Percentiles rank a stretch among this genome's conserved stretches.
Conservation (phyloP, 805 yeast species). For the Diddensiella transvaalensis region DNA sequence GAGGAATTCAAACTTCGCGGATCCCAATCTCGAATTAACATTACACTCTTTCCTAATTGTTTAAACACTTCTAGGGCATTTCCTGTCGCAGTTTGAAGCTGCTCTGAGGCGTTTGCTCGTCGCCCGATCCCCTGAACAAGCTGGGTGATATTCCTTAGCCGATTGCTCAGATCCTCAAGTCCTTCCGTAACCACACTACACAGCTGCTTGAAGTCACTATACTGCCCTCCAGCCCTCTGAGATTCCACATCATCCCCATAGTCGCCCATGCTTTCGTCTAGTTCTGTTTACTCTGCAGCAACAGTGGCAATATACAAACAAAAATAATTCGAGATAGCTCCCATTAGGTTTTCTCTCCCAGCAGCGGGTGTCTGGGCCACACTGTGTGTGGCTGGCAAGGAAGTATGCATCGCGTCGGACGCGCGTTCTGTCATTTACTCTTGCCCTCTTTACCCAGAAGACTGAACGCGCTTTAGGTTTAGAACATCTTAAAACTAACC, state of each 20-base stretch:
- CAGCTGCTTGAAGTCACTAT: constrained; percentile 14
- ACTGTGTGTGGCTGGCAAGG: too few relatives aligned
- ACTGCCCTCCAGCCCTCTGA: background rate
- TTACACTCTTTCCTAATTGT: constrained; percentile 16
- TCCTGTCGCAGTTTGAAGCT: constrained; percentile 16
- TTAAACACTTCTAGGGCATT: constrained; percentile 20
- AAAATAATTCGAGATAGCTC: too few relatives aligned
- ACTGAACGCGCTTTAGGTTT: background rate
- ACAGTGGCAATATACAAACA: too few relatives aligned
- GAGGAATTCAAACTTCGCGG: constrained; percentile 17
- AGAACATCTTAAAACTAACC: background rate
- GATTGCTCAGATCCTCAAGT: constrained; percentile 16
- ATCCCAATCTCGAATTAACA: constrained; percentile 18
- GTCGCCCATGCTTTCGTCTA: too few relatives aligned
- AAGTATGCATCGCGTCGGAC: background rate
- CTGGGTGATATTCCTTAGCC: constrained; percentile 15
- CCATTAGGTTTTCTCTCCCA: too few relatives aligned
- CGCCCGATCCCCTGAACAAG: constrained; percentile 9
- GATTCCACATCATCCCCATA: constrained; percentile 3
- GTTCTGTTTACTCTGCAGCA: too few relatives aligned
- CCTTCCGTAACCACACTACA: constrained; percentile 15
- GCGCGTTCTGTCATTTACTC: background rate
- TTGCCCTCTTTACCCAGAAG: background rate
- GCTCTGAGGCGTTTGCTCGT: constrained; percentile 1
- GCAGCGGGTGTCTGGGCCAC: too few relatives aligned